These are phyloP conservation scores for Mucor indicus DNA, from an alignment of 371 early-diverging fungal genomes.

Conservation along the genomic window DNA sequence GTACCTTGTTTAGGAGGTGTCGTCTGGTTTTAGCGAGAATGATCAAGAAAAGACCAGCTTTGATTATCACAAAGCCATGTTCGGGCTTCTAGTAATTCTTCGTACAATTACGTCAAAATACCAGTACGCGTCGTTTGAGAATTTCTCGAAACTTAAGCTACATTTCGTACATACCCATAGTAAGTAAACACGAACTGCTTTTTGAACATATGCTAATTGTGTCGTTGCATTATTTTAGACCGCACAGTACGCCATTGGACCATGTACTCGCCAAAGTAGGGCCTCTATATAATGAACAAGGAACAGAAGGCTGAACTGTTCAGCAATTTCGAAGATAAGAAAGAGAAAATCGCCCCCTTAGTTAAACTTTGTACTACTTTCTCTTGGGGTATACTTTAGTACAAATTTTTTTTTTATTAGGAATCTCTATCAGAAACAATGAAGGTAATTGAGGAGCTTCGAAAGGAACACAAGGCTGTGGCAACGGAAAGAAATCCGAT, in stretches of 20 bases:
- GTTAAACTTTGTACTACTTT: not conserved
- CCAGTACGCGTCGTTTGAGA: constrained; percentile 13
- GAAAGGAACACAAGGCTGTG: too few relatives aligned
- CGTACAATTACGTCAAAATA: constrained; percentile 2
- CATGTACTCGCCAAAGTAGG: constrained; percentile 3
- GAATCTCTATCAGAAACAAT: too few relatives aligned
- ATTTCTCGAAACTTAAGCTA: constrained; percentile 6
- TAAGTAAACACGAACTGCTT: constrained; percentile 10
- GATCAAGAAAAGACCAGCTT: constrained; percentile 8
- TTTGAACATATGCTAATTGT: constrained; percentile 6
- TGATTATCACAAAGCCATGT: constrained; percentile 21
- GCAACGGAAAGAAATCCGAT: too few relatives aligned
- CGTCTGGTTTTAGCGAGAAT: constrained; percentile 11
- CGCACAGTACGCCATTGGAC: constrained; percentile 9
- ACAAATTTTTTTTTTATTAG: constrained; percentile 2
- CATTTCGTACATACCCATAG: constrained; percentile 6
- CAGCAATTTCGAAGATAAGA: constrained; percentile 3
- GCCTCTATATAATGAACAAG: constrained; percentile 9
- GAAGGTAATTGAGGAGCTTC: too few relatives aligned
- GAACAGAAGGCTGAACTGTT: constrained; percentile 8
- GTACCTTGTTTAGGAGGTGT: constrained; percentile 14
- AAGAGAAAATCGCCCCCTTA: constrained; percentile 4
- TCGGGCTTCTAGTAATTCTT: constrained; percentile 10
- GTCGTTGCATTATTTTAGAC: constrained; percentile 3
- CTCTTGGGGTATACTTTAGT: too few relatives aligned